Conservation (phyloP, 23 red algal genomes). For the Gracilaria gracilis region DNA sequence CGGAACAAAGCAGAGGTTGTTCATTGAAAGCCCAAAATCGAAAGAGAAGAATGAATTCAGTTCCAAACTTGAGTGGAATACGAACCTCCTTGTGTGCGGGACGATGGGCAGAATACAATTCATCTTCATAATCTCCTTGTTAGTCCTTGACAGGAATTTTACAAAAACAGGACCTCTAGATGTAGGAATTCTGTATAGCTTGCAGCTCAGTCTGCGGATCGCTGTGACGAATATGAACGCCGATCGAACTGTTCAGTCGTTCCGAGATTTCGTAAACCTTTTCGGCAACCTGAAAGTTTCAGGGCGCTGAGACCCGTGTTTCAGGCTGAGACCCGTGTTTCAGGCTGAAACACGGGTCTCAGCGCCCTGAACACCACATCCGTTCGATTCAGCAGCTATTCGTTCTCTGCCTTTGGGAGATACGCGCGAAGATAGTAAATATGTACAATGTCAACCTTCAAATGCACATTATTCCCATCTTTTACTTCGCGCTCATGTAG, state of each 20-base stretch:
- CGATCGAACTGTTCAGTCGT: slow-evolving; percentile 8
- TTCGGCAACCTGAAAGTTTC: slow-evolving; percentile 23
- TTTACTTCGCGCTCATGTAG: slow-evolving; percentile 56
- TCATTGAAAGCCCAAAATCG: too few species aligned
- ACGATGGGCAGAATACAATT: too few species aligned
- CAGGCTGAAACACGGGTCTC: slow-evolving; percentile 21
- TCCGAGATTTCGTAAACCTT: slow-evolving; percentile 5
- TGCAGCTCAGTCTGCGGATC: slow-evolving; percentile 47
- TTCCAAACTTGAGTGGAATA: too few species aligned
- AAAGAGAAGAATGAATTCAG: too few species aligned
- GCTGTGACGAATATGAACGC: slow-evolving; percentile 75
- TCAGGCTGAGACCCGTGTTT: too few species aligned
- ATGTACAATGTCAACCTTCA: slow-evolving; percentile 17
- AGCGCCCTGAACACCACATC: slow-evolving; percentile 50
- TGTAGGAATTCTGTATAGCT: too few species aligned
- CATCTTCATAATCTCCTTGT: too few species aligned
- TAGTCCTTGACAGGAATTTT: too few species aligned
- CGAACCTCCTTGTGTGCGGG: too few species aligned
- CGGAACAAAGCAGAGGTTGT: too few species aligned
- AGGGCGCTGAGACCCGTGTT: too few species aligned
- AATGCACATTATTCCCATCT: slow-evolving; percentile 33
- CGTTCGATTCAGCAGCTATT: slow-evolving; percentile 20
- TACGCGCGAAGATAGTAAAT: slow-evolving; percentile 76
- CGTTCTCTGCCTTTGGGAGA: slow-evolving; percentile 25
- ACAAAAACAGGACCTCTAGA: too few species aligned